Conservation (phyloP, 164 flowering plant species). For the Aristolochia contorta region DNA sequence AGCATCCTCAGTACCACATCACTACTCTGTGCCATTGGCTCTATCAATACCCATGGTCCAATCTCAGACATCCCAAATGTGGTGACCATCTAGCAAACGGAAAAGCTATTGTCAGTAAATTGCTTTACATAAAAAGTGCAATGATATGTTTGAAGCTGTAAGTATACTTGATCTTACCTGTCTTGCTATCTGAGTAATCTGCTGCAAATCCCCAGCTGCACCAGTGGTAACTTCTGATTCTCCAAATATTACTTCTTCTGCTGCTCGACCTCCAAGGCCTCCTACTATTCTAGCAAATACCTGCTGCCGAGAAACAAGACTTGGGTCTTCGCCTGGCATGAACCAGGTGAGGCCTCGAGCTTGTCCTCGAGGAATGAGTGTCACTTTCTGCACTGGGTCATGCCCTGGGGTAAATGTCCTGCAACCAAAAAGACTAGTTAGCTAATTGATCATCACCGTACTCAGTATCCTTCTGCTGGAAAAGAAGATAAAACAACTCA, state of each 20-base stretch:
- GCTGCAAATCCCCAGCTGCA: constrained; percentile 68
- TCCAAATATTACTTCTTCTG: constrained; percentile 67
- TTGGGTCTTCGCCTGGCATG: constrained; percentile 55
- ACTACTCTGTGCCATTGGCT: constrained; percentile 42
- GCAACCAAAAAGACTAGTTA: constrained; percentile 4
- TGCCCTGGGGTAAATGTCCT: constrained; percentile 63
- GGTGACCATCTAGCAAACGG: constrained; percentile 48
- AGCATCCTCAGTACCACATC: constrained; percentile 62
- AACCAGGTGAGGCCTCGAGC: constrained; percentile 77
- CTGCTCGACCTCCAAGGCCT: constrained; percentile 72
- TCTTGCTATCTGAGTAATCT: constrained; percentile 56
- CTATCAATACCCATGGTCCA: constrained; percentile 70
- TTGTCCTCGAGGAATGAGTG: constrained; percentile 63
- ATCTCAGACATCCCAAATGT: constrained; percentile 73
- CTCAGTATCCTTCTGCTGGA: neutral
- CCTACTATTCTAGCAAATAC: constrained; percentile 64
- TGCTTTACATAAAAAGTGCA: neutral
- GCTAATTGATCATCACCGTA: too few relatives aligned
- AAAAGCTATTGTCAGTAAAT: neutral
- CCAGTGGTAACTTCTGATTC: constrained; percentile 69
- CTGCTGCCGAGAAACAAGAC: constrained; percentile 54
- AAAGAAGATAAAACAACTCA: constrained; percentile 19
- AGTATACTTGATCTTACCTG: constrained; percentile 23
- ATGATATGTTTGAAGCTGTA: neutral
- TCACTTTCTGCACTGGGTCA: constrained; percentile 68